A percentile compares a stretch with the other conserved stretches of the same genome.
Evolutionary conservation across 2,329 filamentous ascomycete species (phyloP).

Genomic region (Chaetomium sp.): DNA sequence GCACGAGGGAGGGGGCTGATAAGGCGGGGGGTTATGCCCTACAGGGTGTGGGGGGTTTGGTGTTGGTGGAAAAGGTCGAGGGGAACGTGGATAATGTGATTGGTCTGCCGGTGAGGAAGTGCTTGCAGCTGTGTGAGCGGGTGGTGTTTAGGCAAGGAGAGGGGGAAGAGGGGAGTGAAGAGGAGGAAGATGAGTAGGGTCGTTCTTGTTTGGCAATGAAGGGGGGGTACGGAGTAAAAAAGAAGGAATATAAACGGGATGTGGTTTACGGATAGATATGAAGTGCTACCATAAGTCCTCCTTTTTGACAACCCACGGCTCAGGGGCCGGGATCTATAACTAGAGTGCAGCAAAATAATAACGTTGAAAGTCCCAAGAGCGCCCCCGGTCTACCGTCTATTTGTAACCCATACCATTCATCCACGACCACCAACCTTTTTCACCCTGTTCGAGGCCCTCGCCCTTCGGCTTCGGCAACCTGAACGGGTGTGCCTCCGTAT

Average conservation of each 20-base stretch:
- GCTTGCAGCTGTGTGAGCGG: constrained; percentile 81
- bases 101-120: constrained; percentile 78
- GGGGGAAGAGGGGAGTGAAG: constrained; percentile 56
- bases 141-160: constrained; percentile 76
- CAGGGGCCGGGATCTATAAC: too few relatives aligned
- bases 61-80: constrained; percentile 86
- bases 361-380: not conserved
- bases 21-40: constrained; percentile 97
- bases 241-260: not conserved
- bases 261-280: not conserved
- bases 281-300: too few relatives aligned
- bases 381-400: not conserved
- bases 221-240: not conserved
- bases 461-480: constrained; percentile 32
- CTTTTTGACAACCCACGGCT: too few relatives aligned
- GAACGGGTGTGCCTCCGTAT: constrained; percentile 59
- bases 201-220: not conserved
- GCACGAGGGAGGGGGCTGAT: constrained; percentile 87
- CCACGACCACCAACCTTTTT: not conserved
- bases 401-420: not conserved
- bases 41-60: constrained; percentile 82
- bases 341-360: not conserved
- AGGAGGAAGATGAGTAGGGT: not conserved
- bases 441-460: not conserved
- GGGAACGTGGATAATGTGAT: constrained; percentile 94